Conservation (phyloP, 2,329 filamentous ascomycete genomes). For the Coniochaeta prunicola region DNA sequence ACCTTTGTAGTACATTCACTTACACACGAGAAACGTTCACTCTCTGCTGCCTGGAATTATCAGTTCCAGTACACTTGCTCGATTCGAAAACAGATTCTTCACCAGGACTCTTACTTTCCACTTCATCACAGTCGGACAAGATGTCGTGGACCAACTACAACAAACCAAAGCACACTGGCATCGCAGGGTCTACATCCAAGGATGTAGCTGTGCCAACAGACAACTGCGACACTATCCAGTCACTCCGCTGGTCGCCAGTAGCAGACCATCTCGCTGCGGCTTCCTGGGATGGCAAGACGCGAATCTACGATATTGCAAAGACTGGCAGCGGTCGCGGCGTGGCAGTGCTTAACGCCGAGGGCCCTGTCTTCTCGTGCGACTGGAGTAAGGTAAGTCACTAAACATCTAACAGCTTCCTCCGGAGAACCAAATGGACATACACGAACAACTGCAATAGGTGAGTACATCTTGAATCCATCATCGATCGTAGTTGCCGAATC, state of each 20-base stretch:
- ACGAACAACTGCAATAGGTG: constrained; percentile 13
- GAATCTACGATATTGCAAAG: constrained; percentile 24
- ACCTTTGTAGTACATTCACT: background rate
- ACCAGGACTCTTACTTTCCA: no score
- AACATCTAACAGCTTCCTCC: constrained; percentile 17
- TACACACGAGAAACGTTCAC: background rate
- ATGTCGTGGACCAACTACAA: background rate
- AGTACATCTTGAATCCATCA: constrained; percentile 4
- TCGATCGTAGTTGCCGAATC: constrained; percentile 1
- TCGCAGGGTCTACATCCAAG: background rate
- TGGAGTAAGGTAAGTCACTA: constrained; percentile 30
- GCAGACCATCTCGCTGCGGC: constrained; percentile 23
- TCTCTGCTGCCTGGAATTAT: no score
- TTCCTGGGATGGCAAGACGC: constrained; percentile 27
- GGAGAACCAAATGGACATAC: constrained; percentile 14
- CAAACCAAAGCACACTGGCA: background rate
- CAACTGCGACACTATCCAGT: constrained; percentile 25
- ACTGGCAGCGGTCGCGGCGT: constrained; percentile 14
- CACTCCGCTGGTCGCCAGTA: constrained; percentile 26
- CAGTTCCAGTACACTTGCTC: no score
- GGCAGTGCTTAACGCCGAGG: constrained; percentile 15
- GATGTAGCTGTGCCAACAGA: constrained; percentile 16
- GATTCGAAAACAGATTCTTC: no score
- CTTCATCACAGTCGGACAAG: background rate
- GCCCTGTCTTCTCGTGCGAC: constrained; percentile 25